Evolutionary conservation across 441 rosid species (phyloP).

Genomic region (Capsella rubella): DNA sequence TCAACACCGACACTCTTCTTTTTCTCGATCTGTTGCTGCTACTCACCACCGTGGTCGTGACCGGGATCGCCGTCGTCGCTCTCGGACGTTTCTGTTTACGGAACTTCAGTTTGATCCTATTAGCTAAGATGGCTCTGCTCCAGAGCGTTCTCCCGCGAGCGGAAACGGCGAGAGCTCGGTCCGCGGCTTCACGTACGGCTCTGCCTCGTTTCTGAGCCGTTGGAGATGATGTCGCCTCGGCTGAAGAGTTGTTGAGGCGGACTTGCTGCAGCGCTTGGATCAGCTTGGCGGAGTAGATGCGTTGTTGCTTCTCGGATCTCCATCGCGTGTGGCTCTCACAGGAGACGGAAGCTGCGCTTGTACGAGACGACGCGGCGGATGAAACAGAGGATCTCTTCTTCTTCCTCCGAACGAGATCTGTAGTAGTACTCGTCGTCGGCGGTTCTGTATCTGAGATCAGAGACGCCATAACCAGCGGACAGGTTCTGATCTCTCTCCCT

Average conservation of each 20-base stretch:
- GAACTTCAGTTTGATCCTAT: slow-evolving; percentile 79
- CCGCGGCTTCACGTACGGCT: slow-evolving; percentile 83
- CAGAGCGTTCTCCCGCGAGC: slow-evolving; percentile 85
- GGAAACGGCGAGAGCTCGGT: slow-evolving; percentile 76
- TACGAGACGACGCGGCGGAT: slow-evolving; percentile 25
- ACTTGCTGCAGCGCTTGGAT: slow-evolving; percentile 75
- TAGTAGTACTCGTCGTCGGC: neutral
- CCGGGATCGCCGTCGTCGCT: slow-evolving; percentile 21
- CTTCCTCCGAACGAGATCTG: slow-evolving; percentile 39
- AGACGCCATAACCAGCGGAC: slow-evolving; percentile 36
- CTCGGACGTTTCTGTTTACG: slow-evolving; percentile 70
- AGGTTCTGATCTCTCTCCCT: neutral
- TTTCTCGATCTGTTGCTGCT: slow-evolving; percentile 57
- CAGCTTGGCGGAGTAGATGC: slow-evolving; percentile 79
- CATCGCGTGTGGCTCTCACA: slow-evolving; percentile 50
- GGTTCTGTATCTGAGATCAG: neutral
- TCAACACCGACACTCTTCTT: slow-evolving; percentile 63
- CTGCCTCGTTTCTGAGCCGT: slow-evolving; percentile 53
- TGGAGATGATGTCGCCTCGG: slow-evolving; percentile 39
- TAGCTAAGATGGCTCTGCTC: slow-evolving; percentile 90
- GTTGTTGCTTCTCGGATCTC: slow-evolving; percentile 82
- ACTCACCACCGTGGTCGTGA: slow-evolving; percentile 24
- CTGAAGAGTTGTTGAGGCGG: slow-evolving; percentile 46
- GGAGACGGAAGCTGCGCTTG: slow-evolving; percentile 2
- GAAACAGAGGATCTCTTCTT: slow-evolving; percentile 28